These are phyloP conservation scores for Puccinia brachypodii DNA, from an alignment of 1,284 basidiomycete genomes.

Conservation along the genomic window DNA sequence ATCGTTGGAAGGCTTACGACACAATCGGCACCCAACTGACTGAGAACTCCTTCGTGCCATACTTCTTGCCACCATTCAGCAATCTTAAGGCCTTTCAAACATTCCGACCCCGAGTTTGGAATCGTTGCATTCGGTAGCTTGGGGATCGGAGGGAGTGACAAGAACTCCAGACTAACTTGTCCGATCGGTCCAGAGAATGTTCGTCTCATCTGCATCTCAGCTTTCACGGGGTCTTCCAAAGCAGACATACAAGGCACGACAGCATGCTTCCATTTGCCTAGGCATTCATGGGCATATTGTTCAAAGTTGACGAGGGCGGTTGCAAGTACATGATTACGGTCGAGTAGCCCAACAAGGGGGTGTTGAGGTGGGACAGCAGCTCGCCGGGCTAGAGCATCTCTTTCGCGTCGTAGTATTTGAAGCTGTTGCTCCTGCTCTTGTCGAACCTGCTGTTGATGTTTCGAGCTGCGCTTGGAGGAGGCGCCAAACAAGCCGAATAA, in stretches of 20 bases:
- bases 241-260: conserved; percentile 36
- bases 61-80: conserved; percentile 49
- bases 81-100: conserved; percentile 43
- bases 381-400: background rate
- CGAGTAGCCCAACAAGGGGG: conserved; percentile 29
- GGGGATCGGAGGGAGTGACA: conserved; percentile 42
- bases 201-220: conserved; percentile 27
- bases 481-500: conserved; percentile 39
- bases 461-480: conserved; percentile 22
- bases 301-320: conserved; percentile 45
- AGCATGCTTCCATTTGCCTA: conserved; percentile 36
- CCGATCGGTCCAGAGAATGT: conserved; percentile 31
- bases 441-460: conserved; percentile 20
- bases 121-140: conserved; percentile 33
- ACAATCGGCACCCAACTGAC: conserved; percentile 48
- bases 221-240: conserved; percentile 26
- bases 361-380: background rate
- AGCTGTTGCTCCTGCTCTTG: conserved; percentile 12
- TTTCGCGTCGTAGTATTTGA: conserved; percentile 12
- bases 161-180: conserved; percentile 35
- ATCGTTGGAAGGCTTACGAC: conserved; percentile 1
- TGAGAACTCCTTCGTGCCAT: conserved; percentile 45
- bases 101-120: conserved; percentile 44
- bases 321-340: conserved; percentile 35
- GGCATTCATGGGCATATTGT: conserved; percentile 35